These are phyloP conservation scores for Quercus aquifolioides DNA, from an alignment of 306 rosid species.

Conservation along the genomic window DNA sequence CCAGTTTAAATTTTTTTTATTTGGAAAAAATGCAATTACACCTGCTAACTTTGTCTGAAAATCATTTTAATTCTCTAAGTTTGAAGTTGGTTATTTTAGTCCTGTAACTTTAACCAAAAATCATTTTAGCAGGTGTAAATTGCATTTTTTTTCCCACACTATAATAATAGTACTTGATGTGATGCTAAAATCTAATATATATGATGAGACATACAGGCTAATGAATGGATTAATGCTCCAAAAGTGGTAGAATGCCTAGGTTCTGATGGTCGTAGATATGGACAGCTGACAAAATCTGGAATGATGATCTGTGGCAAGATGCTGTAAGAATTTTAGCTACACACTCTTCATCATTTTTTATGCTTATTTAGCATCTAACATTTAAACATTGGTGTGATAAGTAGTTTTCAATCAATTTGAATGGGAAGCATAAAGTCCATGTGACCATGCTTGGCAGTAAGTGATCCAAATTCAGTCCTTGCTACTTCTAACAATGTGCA, in stretches of 20 bases:
- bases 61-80: too few relatives aligned
- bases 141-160: neutral
- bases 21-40: too few relatives aligned
- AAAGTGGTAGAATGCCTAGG: conserved; percentile 91
- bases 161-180: conserved; percentile 7
- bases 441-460: conserved; percentile 13
- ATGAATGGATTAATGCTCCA: conserved; percentile 97
- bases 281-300: conserved; percentile 95
- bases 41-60: too few relatives aligned
- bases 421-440: neutral
- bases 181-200: conserved; percentile 14
- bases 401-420: neutral
- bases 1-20: neutral
- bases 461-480: neutral
- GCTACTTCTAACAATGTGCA: neutral
- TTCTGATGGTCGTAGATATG: conserved; percentile 77
- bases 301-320: conserved; percentile 91
- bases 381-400: conserved; percentile 1
- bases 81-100: too few relatives aligned
- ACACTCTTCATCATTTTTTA: neutral
- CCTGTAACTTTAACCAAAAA: too few relatives aligned
- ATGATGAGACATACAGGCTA: conserved; percentile 50
- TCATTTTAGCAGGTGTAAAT: too few relatives aligned
- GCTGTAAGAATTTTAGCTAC: conserved; percentile 54
- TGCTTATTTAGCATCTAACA: neutral